phyloP scores from a whole-genome alignment of 2,329 filamentous ascomycete genomes.

The Dichotomopilus funicola region DNA sequence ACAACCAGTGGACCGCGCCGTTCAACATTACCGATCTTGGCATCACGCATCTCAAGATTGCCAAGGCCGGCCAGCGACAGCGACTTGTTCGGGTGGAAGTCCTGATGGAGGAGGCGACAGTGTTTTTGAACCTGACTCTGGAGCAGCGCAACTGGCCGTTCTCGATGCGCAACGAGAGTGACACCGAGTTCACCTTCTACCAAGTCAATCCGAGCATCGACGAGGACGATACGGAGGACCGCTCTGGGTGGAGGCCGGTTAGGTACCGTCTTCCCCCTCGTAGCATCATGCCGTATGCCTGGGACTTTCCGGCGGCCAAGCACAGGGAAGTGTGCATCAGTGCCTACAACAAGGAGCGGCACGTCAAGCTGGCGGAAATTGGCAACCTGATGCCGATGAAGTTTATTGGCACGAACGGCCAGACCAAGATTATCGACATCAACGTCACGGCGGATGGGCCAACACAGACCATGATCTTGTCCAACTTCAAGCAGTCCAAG shows the following conservation, averaged over 20 bases:
- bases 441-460: slow-evolving; percentile 94
- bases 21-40: slow-evolving; percentile 97
- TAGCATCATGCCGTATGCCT: slow-evolving; percentile 99
- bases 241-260: slow-evolving; percentile 85
- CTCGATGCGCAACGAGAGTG: slow-evolving; percentile 97
- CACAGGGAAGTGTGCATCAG: slow-evolving; percentile 85
- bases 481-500: slow-evolving; percentile 87
- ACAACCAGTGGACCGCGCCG: slow-evolving; percentile 95
- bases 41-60: slow-evolving; percentile 86
- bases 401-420: slow-evolving; percentile 59
- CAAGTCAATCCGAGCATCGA: slow-evolving; percentile 90
- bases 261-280: slow-evolving; percentile 85
- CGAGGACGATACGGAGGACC: slow-evolving; percentile 77
- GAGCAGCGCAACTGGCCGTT: slow-evolving; percentile 97
- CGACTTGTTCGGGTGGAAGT: slow-evolving; percentile 82
- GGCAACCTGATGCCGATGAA: slow-evolving; percentile 95
- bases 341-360: slow-evolving; percentile 72
- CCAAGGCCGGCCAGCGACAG: slow-evolving; percentile 83
- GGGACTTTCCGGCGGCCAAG: slow-evolving; percentile 98
- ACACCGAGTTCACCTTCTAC: slow-evolving; percentile 93
- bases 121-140: slow-evolving; percentile 84
- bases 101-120: slow-evolving; percentile 84
- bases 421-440: slow-evolving; percentile 88
- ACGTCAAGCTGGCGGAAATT: slow-evolving; percentile 93
- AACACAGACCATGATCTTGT: slow-evolving; percentile 87